Percentiles rank a stretch among this genome's conserved stretches.
Conservation (phyloP, 2,329 filamentous ascomycete species). For the Hymenoscyphus fraxineus region DNA sequence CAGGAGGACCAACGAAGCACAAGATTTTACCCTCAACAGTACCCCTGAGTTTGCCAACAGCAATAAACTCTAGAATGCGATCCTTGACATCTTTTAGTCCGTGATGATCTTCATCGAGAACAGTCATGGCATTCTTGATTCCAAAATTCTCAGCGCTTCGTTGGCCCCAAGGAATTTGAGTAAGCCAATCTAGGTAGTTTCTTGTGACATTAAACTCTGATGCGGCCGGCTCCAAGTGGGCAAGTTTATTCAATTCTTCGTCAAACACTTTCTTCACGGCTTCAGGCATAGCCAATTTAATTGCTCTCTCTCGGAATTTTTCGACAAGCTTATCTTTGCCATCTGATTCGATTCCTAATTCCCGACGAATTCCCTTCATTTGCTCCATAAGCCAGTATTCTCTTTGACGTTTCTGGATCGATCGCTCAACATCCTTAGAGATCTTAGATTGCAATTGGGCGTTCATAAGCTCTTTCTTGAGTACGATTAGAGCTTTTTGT, state of each 20-base stretch:
- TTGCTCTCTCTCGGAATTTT: slow-evolving; percentile 93
- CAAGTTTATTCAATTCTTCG: slow-evolving; percentile 95
- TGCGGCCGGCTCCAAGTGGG: slow-evolving; percentile 88
- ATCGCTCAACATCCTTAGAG: slow-evolving; percentile 93
- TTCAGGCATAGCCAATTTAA: slow-evolving; percentile 93
- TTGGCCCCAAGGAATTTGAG: slow-evolving; percentile 96
- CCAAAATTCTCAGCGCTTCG: slow-evolving; percentile 95
- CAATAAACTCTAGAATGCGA: slow-evolving; percentile 96
- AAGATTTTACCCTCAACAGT: slow-evolving; percentile 98
- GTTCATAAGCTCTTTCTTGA: slow-evolving; percentile 99
- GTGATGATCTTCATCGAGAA: slow-evolving; percentile 94
- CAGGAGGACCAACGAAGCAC: slow-evolving; percentile 94
- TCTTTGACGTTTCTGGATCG: slow-evolving; percentile 93
- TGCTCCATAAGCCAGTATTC: slow-evolving; percentile 99
- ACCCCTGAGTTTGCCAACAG: slow-evolving; percentile 91
- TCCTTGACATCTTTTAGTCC: slow-evolving; percentile 98
- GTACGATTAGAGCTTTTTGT: slow-evolving; percentile 82
- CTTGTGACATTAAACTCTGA: slow-evolving; percentile 98
- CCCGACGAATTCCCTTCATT: slow-evolving; percentile 96
- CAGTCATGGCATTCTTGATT: slow-evolving; percentile 83
- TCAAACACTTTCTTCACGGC: slow-evolving; percentile 97
- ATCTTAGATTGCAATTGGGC: slow-evolving; percentile 96
- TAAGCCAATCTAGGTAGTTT: slow-evolving; percentile 98
- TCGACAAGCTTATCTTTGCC: slow-evolving; percentile 98
- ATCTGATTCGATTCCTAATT: slow-evolving; percentile 94